Percentiles rank a stretch among this genome's conserved stretches.
Evolutionary conservation across 2,329 filamentous ascomycete species (phyloP).

Genomic region (Pleoardoris graminearum): DNA sequence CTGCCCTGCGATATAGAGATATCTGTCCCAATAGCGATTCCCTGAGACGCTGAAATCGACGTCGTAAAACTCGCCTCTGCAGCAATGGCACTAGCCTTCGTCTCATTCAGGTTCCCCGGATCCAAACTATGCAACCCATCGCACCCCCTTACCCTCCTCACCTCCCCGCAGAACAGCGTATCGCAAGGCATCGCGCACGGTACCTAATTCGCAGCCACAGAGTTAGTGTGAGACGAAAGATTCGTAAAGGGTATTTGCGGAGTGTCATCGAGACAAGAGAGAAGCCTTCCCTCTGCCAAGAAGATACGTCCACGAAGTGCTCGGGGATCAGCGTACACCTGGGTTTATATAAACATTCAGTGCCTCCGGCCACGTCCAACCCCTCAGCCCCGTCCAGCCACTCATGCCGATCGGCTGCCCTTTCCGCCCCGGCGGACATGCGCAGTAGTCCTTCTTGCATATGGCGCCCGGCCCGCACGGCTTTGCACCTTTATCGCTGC

Average conservation of each 20-base stretch:
- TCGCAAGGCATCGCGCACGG: constrained; percentile 16
- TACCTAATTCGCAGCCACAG: no score
- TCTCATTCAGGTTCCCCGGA: neutral
- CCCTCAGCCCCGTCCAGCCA: constrained; percentile 7
- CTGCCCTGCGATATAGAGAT: neutral
- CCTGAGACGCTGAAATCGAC: neutral
- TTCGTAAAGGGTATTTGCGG: no score
- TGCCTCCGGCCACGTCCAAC: constrained; percentile 7
- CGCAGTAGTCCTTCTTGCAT: constrained; percentile 10
- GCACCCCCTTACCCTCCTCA: constrained; percentile 11
- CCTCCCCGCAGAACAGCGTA: constrained; percentile 15
- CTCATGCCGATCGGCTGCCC: constrained; percentile 4
- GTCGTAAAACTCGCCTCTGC: neutral
- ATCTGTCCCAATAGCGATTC: neutral
- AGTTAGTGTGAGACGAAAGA: no score
- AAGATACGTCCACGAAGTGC: no score
- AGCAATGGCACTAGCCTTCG: neutral
- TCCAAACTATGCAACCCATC: constrained; percentile 1
- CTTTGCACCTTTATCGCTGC: neutral
- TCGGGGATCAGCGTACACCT: no score
- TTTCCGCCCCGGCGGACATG: constrained; percentile 14
- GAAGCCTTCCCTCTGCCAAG: no score
- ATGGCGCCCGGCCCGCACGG: constrained; percentile 3
- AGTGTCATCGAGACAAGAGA: no score
- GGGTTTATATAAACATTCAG: constrained; percentile 17